These are phyloP conservation scores for Malassezia sympodialis DNA, from an alignment of 1,284 basidiomycete genomes.

Conservation along the genomic window DNA sequence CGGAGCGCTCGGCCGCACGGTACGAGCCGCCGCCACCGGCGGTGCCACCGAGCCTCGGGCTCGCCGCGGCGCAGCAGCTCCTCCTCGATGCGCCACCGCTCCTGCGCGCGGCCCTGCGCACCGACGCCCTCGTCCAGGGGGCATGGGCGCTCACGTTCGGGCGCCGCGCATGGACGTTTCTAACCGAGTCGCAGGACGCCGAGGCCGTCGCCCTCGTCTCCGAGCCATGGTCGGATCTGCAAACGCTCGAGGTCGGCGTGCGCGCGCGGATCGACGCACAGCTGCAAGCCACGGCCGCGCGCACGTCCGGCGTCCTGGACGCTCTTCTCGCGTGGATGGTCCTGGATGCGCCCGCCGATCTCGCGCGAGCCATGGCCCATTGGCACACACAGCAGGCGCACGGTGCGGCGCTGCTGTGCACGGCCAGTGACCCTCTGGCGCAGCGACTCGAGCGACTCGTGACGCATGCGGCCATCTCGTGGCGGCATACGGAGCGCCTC, in stretches of 20 bases:
- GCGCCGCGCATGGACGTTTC: background rate
- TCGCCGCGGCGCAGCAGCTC: slow-evolving; percentile 1
- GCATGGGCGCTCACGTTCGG: slow-evolving; percentile 9
- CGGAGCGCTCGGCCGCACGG: background rate
- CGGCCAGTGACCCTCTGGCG: background rate
- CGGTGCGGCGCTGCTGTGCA: background rate
- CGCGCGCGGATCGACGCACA: background rate
- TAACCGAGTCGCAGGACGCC: background rate
- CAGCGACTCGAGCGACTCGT: background rate
- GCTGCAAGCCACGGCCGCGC: background rate
- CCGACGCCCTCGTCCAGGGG: background rate
- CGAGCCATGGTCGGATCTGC: background rate
- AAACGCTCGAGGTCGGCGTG: background rate
- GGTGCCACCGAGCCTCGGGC: background rate
- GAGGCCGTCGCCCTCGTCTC: background rate
- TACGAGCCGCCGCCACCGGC: background rate
- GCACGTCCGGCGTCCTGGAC: background rate
- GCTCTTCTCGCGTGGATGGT: background rate
- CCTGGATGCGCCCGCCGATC: background rate
- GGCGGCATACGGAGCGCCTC: background rate
- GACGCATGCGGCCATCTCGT: background rate
- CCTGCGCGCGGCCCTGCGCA: background rate
- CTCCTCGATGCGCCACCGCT: slow-evolving; percentile 8
- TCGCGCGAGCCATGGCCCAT: background rate
- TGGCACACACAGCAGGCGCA: background rate